A percentile compares a stretch with the other conserved stretches of the same genome.
These are phyloP conservation scores for Astragalus membranaceus DNA, from an alignment of 306 rosid genomes.

Conservation along the genomic window DNA sequence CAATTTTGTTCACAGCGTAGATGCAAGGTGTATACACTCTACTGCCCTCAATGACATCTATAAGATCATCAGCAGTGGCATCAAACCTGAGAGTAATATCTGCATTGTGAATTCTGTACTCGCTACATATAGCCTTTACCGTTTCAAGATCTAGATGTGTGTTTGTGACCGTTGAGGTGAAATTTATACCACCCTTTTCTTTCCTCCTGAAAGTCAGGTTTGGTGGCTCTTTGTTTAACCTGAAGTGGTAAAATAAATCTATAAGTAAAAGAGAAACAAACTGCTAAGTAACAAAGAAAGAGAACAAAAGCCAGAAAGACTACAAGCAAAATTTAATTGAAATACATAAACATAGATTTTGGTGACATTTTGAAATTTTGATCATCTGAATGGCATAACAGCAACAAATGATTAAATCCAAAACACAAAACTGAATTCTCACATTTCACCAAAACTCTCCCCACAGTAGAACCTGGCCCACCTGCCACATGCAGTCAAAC, in stretches of 20 bases:
- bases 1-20: constrained; percentile 92
- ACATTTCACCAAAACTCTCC: neutral
- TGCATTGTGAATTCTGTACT: constrained; percentile 91
- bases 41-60: constrained; percentile 95
- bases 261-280: neutral
- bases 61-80: constrained; percentile 96
- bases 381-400: neutral
- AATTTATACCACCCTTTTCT: constrained; percentile 94
- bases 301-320: constrained; percentile 12
- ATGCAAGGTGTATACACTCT: constrained; percentile 92
- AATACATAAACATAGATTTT: neutral
- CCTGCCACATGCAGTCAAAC: neutral
- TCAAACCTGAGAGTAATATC: constrained; percentile 91
- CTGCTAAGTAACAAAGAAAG: neutral
- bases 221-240: constrained; percentile 97
- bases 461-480: neutral
- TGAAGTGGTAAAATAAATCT: constrained; percentile 27
- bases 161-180: constrained; percentile 82
- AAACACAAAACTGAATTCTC: neutral
- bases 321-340: neutral
- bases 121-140: constrained; percentile 92
- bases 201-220: constrained; percentile 87
- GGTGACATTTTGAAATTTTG: neutral
- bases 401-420: neutral
- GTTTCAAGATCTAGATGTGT: constrained; percentile 92